These are phyloP conservation scores for Aspergillus thermomutatus DNA, from an alignment of 2,329 filamentous ascomycete species.

Conservation along the genomic window DNA sequence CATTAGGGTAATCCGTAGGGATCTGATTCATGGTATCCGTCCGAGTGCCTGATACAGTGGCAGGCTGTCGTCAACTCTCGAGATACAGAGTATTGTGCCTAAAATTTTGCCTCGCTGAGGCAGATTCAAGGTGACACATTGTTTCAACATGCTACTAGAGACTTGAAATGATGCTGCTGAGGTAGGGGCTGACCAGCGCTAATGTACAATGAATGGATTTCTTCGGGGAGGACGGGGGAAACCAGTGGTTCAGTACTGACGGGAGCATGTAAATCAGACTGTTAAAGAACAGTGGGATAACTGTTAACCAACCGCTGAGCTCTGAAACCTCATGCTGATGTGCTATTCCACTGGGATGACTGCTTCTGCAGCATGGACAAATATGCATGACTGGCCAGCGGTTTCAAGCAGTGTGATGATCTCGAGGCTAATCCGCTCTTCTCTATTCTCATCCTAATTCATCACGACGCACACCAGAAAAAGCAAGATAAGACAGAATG, in stretches of 20 bases:
- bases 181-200: no score
- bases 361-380: background rate
- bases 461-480: background rate
- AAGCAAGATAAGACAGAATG: background rate
- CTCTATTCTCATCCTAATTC: background rate
- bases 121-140: no score
- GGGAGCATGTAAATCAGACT: background rate
- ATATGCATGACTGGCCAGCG: background rate
- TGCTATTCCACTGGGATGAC: background rate
- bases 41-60: background rate
- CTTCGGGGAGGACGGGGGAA: no score
- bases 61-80: no score
- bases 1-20: conserved; percentile 3
- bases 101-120: no score
- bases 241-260: no score
- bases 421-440: background rate
- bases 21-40: conserved; percentile 10
- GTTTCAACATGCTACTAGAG: no score
- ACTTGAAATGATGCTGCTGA: no score
- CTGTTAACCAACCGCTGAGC: background rate
- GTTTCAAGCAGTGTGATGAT: background rate
- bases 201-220: no score
- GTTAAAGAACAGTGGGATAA: background rate
- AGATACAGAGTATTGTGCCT: no score
- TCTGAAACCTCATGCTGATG: background rate